Evolutionary conservation across 805 yeast species (phyloP).

Genomic region (Grigorovia transvaalensis): DNA sequence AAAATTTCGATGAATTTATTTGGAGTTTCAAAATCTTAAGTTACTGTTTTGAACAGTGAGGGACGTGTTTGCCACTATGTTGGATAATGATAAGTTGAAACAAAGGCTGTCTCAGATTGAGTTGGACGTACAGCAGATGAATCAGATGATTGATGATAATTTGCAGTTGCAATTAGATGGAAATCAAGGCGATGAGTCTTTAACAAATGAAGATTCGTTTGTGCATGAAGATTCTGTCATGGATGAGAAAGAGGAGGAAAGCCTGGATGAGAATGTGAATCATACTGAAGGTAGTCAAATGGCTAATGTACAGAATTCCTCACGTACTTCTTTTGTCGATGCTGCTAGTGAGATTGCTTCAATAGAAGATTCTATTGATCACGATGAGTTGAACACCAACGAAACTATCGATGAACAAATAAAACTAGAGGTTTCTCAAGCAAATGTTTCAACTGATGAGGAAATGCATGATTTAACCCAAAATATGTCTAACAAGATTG

Average conservation of each 20-base stretch:
- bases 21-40: too few species aligned
- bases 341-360: not conserved
- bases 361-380: not conserved
- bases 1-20: too few species aligned
- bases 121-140: slow-evolving; percentile 27
- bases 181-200: not conserved
- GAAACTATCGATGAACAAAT: too few species aligned
- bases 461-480: not conserved
- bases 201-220: not conserved
- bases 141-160: slow-evolving; percentile 28
- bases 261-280: not conserved
- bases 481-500: too few species aligned
- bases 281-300: not conserved
- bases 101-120: slow-evolving; percentile 29
- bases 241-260: not conserved
- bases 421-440: not conserved
- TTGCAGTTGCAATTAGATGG: slow-evolving; percentile 9
- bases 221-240: not conserved
- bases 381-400: not conserved
- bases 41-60: too few species aligned
- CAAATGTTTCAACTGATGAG: not conserved
- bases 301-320: not conserved
- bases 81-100: slow-evolving; percentile 22
- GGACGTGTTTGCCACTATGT: slow-evolving; percentile 6
- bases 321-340: not conserved